Conservation (phyloP, 2,329 filamentous ascomycete genomes). For the Zasmidium citrigriseum region DNA sequence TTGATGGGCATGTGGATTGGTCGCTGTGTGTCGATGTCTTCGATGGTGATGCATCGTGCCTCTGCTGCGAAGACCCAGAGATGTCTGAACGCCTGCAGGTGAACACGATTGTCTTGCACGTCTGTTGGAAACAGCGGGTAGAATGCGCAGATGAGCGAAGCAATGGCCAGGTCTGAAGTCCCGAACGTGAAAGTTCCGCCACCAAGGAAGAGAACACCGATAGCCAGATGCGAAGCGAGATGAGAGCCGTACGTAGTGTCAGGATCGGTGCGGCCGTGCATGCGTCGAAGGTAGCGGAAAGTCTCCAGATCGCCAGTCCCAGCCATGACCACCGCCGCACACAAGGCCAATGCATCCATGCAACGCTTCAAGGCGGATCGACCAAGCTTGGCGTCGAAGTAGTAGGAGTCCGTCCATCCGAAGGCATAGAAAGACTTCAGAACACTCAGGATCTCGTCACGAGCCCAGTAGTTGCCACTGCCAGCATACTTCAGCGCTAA, state of each 20-base stretch:
- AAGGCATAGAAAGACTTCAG: slow-evolving; percentile 58
- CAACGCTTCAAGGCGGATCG: slow-evolving; percentile 85
- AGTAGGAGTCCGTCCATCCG: slow-evolving; percentile 30
- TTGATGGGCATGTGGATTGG: slow-evolving; percentile 61
- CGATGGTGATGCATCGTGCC: slow-evolving; percentile 80
- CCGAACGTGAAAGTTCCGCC: slow-evolving; percentile 92
- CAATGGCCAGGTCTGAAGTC: slow-evolving; percentile 83
- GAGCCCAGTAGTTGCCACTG: slow-evolving; percentile 62
- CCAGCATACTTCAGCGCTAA: slow-evolving; percentile 50
- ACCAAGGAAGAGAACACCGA: slow-evolving; percentile 86
- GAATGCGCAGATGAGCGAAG: slow-evolving; percentile 83
- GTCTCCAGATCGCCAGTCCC: slow-evolving; percentile 87
- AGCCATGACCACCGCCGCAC: slow-evolving; percentile 87
- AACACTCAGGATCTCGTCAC: slow-evolving; percentile 80
- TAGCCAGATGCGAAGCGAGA: slow-evolving; percentile 86
- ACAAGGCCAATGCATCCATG: slow-evolving; percentile 81
- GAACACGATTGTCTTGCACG: slow-evolving; percentile 90
- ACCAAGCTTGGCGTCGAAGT: slow-evolving; percentile 83
- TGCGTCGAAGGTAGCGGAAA: slow-evolving; percentile 78
- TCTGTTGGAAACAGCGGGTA: slow-evolving; percentile 89
- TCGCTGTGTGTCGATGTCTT: slow-evolving; percentile 81
- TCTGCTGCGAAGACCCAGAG: slow-evolving; percentile 96
- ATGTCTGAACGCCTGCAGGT: slow-evolving; percentile 93
- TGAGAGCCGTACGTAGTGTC: slow-evolving; percentile 93
- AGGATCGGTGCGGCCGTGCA: slow-evolving; percentile 82